Conservation (phyloP, 306 rosid species). For the Quercus robur region DNA sequence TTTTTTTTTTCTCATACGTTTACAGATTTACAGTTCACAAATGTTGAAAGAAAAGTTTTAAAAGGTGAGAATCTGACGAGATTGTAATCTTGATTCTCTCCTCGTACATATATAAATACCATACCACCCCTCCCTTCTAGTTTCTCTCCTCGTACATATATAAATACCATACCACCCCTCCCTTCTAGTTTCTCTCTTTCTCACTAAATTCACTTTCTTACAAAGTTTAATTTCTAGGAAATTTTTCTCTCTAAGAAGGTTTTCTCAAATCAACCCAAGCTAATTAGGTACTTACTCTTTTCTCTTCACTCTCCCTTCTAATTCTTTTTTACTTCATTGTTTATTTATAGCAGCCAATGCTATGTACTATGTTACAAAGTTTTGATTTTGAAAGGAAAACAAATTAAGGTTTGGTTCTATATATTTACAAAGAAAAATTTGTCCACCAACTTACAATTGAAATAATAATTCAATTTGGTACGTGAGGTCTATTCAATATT, state of each 20-base stretch:
- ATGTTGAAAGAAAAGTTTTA: not conserved
- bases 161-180: not conserved
- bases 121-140: not conserved
- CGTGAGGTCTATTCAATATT: not conserved
- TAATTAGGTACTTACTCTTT: not conserved
- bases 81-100: not conserved
- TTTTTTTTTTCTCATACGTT: too few relatives aligned
- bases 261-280: not conserved
- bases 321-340: not conserved
- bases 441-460: not conserved
- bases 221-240: not conserved
- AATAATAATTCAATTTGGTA: not conserved
- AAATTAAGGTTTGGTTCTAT: not conserved
- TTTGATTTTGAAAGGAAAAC: not conserved
- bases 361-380: not conserved
- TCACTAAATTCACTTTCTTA: not conserved
- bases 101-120: not conserved
- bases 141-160: not conserved
- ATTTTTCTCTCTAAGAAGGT: too few relatives aligned
- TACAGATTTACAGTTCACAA: too few relatives aligned
- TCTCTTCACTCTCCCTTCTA: not conserved
- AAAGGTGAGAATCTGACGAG: not conserved
- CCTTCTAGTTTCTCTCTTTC: not conserved
- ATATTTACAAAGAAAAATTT: not conserved
- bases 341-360: not conserved